Base-by-base conservation (phyloP, 306 rosid genomes). In the Styphnolobium japonicum region DNA sequence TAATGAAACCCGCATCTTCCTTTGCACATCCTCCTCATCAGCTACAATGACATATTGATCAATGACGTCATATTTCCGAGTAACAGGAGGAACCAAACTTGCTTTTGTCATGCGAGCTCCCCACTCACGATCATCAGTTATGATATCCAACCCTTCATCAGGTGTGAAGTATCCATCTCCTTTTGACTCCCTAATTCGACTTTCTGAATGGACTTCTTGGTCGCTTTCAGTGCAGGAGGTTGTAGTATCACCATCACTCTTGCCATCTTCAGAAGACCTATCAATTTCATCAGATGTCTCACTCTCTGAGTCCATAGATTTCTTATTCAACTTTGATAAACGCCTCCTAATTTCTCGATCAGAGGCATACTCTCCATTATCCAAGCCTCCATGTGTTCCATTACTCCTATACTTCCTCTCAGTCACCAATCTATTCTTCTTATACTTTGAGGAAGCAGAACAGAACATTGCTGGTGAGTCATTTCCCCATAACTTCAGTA, bases 71-170 rank as follows among this genome's bases (percentile, higher is more conserved):
- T 96, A 96, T 87, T 96, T 96, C 76, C 99, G 88, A 2, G 99
- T 96, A 77, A 91, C 98, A 25, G 99, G 99, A 86, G 99, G 99
- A 86, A 96, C 99, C 86, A 96, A 79, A 85, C 99, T 96, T 58
- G 92, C 91, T 91, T 93, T 96, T 1, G 99, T 96, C 99, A 96
- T 96, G 56, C 99, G 99, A 83, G 99, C 99, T 53, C 99, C 99
- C 99, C 99, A 96, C 82, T 96, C 97, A 33, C 97, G 98, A 67
- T 96, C 99, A 83, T 89, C 97, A 51, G 86, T 82, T 75, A 71
- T 82, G 67, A 92, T 87, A 80, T 83, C 88, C 75, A 83, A 78
- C 52, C 88, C 85, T 46, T 82, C 94, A 67, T 88, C 91, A 10
- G 85, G 73, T 51, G 79, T 74, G 31, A 84, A 84, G 87, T 78